Percentiles rank a stretch among this genome's conserved stretches.
phyloP scores from a whole-genome alignment of 768 basidiomycete species.

The Mycena latifolia region DNA sequence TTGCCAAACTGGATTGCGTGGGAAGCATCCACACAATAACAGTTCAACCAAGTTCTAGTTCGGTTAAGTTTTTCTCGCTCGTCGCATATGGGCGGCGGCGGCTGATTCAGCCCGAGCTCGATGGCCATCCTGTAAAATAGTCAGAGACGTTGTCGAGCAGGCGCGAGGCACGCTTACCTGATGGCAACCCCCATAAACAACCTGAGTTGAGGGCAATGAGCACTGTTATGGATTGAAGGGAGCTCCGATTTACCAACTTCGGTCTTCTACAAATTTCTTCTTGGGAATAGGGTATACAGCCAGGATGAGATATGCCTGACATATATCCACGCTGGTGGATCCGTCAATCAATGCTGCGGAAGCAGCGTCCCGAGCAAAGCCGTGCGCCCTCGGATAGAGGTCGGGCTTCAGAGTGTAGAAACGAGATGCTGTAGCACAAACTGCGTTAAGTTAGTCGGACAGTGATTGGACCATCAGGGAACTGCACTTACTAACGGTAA shows the following conservation, averaged over 20 bases:
- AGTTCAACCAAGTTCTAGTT: slow-evolving; percentile 81
- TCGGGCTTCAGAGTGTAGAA: slow-evolving; percentile 69
- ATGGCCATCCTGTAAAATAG: slow-evolving; percentile 67
- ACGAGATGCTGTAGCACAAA: slow-evolving; percentile 78
- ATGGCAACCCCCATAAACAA: slow-evolving; percentile 80
- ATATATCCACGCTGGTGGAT: slow-evolving; percentile 78
- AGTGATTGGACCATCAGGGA: slow-evolving; percentile 2
- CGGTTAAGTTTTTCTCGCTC: slow-evolving; percentile 78
- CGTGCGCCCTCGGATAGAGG: slow-evolving; percentile 68
- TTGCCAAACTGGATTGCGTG: slow-evolving; percentile 84
- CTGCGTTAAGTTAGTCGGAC: slow-evolving; percentile 45
- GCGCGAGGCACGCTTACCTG: slow-evolving; percentile 50
- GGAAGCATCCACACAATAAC: slow-evolving; percentile 81
- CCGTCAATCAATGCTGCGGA: slow-evolving; percentile 71
- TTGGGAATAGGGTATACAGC: slow-evolving; percentile 73
- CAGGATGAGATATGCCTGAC: slow-evolving; percentile 81
- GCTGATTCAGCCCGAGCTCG: slow-evolving; percentile 76
- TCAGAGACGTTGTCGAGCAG: slow-evolving; percentile 3
- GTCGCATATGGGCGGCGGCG: slow-evolving; percentile 59
- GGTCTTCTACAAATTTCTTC: slow-evolving; percentile 76
- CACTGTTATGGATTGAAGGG: background rate
- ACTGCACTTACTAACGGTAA: slow-evolving; percentile 66
- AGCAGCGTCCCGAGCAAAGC: slow-evolving; percentile 73
- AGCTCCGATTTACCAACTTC: slow-evolving; percentile 59
- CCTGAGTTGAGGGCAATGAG: slow-evolving; percentile 35